Evolutionary conservation across 2,329 filamentous ascomycete genomes (phyloP).

Genomic region (Escovopsis sp.): DNA sequence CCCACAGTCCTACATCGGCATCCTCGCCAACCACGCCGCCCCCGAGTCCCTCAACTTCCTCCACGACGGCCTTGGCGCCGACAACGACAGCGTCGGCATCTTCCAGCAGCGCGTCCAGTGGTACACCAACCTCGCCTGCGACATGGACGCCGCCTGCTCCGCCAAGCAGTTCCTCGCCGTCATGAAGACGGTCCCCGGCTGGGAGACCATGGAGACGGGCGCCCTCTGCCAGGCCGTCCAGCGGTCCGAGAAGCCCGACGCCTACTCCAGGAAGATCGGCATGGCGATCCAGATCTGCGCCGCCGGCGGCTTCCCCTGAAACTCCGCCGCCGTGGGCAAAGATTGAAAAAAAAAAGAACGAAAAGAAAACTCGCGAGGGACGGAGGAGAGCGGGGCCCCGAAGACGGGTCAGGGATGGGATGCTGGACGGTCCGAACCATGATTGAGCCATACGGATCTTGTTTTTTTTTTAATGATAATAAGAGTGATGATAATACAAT

Average conservation of each 20-base stretch:
- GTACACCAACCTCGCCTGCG: slow-evolving; percentile 10
- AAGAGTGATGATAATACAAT: no score
- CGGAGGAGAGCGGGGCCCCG: no score
- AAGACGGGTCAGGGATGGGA: no score
- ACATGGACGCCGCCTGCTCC: slow-evolving; percentile 11
- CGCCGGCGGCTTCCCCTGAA: slow-evolving; percentile 8
- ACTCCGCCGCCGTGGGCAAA: neutral
- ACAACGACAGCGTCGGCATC: slow-evolving; percentile 12
- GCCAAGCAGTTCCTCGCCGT: slow-evolving; percentile 9
- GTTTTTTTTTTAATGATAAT: no score
- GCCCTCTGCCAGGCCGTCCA: slow-evolving; percentile 12
- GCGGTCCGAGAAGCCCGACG: slow-evolving; percentile 9
- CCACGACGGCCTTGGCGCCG: slow-evolving; percentile 10
- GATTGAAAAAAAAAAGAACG: slow-evolving; percentile 6
- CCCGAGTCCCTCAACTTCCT: slow-evolving; percentile 8
- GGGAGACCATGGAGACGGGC: slow-evolving; percentile 10
- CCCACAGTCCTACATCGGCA: slow-evolving; percentile 8
- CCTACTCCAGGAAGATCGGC: slow-evolving; percentile 8
- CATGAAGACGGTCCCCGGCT: slow-evolving; percentile 9
- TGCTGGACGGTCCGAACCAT: no score
- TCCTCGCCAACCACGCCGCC: slow-evolving; percentile 9
- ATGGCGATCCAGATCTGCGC: slow-evolving; percentile 8
- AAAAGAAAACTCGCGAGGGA: neutral
- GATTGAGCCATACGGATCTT: no score
- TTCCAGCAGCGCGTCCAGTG: slow-evolving; percentile 11